Base-by-base conservation (phyloP, 2,329 filamentous ascomycete species). In the Cytospora mali region DNA sequence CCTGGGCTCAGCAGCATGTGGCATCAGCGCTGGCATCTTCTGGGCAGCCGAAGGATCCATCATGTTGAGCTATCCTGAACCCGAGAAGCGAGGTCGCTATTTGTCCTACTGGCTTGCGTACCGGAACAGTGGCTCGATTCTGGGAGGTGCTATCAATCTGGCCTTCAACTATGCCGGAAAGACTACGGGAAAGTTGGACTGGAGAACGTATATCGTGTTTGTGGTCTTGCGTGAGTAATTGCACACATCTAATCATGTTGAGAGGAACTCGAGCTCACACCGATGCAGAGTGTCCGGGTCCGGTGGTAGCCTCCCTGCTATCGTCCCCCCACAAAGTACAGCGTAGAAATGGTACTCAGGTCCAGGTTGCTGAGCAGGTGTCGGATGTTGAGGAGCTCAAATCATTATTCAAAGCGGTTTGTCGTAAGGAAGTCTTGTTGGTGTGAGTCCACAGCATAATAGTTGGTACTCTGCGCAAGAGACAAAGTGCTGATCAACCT, bases 1-100 rank as follows among this genome's bases (percentile, higher is more conserved):
- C 35, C 58, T 71, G 23, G 70, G 69, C 1, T 69, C 71, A 4
- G 70, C 68, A 3, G 67, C 69, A 18, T 72, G 68, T 21, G 66
- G 67, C 18, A 54, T 68, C 1, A 67, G 62, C 3, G 66, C 69
- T 6, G 69, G 71, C 0, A 31, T 72, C 0, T 72, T 72, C 61
- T 71, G 69, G 69, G 67, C 68, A 0, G 69, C 67, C 1, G 69
- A 72, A 51, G 70, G 70, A 3, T 68, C 71, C 3, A 71, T 71
- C 42, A 71, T 71, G 67, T 49, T 71, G 4, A 69, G 66, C 33
- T 71, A 65, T 4, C 64, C 66, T 0, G 64, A 67, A 13, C 56
- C 62, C 1, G 61, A 67, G 16, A 67, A 64, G 4, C 52, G 66
- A 16, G 64, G 62, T 29, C 62, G 62, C 21, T 68, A 65, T 25